A percentile compares a stretch with the other conserved stretches of the same genome.
phyloP scores from a whole-genome alignment of 1,139 yeast genomes.

The Scheffersomyces segobiensis region DNA sequence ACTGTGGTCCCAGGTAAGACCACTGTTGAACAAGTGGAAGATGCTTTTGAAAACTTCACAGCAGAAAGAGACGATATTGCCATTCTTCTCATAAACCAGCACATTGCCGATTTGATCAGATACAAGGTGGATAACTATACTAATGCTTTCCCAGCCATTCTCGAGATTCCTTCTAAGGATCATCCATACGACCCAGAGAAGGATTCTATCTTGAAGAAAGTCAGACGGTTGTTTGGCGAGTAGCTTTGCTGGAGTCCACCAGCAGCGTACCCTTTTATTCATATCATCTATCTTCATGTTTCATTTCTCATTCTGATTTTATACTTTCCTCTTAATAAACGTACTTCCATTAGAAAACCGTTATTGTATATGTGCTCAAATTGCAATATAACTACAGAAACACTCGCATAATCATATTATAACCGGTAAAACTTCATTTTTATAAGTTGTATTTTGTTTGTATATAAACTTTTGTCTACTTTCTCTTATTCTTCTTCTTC shows the following conservation, averaged over 20 bases:
- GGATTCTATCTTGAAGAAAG: slow-evolving; percentile 92
- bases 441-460: not conserved
- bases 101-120: slow-evolving; percentile 89
- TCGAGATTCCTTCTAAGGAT: slow-evolving; percentile 97
- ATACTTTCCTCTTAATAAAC: not conserved
- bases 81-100: slow-evolving; percentile 88
- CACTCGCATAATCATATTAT: not conserved
- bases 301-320: not conserved
- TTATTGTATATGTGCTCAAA: too few relatives aligned
- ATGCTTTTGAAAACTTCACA: slow-evolving; percentile 76
- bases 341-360: not conserved
- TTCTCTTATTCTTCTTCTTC: slow-evolving; percentile 15
- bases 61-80: slow-evolving; percentile 85
- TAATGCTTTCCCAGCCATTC: slow-evolving; percentile 91
- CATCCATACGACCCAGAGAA: slow-evolving; percentile 98
- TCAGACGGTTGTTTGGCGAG: slow-evolving; percentile 92
- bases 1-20: slow-evolving; percentile 82
- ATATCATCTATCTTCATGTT: not conserved
- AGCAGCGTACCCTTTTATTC: not conserved
- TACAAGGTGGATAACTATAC: slow-evolving; percentile 79
- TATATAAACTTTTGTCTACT: not conserved
- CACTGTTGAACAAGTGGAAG: slow-evolving; percentile 69
- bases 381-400: not conserved
- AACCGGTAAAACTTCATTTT: not conserved
- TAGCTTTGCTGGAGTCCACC: slow-evolving; percentile 23